A percentile compares a stretch with the other conserved stretches of the same genome.
These are phyloP conservation scores for Colletotrichum lindemuthianum DNA, from an alignment of 2,329 filamentous ascomycete genomes.

Conservation along the genomic window DNA sequence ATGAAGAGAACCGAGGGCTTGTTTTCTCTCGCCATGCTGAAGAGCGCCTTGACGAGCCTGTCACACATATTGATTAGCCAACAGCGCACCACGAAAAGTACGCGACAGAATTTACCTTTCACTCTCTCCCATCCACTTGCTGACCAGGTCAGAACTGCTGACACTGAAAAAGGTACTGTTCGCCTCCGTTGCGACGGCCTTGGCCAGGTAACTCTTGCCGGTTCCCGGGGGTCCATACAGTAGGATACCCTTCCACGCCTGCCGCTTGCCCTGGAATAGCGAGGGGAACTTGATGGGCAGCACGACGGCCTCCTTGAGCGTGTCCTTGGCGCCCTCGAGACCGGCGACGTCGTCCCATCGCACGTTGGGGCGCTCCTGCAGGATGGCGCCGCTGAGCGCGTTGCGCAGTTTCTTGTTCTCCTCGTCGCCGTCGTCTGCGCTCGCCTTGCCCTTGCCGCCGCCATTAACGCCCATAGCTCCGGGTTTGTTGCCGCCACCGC, in stretches of 20 bases:
- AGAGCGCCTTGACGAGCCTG: conserved; percentile 94
- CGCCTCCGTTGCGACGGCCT: conserved; percentile 96
- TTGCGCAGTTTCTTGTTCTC: conserved; percentile 95
- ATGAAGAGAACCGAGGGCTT: conserved; percentile 99
- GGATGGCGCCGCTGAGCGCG: conserved; percentile 88
- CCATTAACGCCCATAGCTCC: conserved; percentile 75
- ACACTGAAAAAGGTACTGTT: conserved; percentile 99
- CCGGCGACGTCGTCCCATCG: conserved; percentile 99
- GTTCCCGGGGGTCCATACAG: conserved; percentile 96
- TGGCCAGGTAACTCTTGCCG: conserved; percentile 96
- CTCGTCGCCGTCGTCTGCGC: conserved; percentile 80
- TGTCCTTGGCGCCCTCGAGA: conserved; percentile 93
- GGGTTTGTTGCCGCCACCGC: conserved; percentile 69
- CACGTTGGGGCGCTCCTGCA: conserved; percentile 95
- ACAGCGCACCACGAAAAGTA: too few relatives aligned
- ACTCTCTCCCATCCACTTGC: conserved; percentile 99
- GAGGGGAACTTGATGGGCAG: conserved; percentile 98
- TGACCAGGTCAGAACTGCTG: conserved; percentile 95
- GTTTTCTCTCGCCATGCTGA: conserved; percentile 98
- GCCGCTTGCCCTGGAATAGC: conserved; percentile 92
- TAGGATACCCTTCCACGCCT: conserved; percentile 98
- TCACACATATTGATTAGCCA: neutral
- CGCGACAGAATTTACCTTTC: conserved; percentile 73
- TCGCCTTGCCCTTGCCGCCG: conserved; percentile 67
- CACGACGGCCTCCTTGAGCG: conserved; percentile 96